Evolutionary conservation across 2,329 filamentous ascomycete genomes (phyloP).

Genomic region (Diplodia seriata): DNA sequence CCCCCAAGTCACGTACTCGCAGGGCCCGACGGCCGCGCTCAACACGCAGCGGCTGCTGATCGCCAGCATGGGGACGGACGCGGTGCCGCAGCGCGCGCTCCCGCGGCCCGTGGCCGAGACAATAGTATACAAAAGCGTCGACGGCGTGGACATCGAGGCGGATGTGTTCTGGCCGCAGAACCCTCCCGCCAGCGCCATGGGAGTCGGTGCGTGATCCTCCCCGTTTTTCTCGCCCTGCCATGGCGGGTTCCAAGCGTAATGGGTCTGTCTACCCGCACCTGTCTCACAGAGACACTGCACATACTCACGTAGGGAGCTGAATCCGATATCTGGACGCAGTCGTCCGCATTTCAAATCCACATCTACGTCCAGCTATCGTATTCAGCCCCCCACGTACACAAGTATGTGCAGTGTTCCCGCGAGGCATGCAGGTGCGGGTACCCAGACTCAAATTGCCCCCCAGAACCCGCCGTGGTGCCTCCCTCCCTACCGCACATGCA

Average conservation of each 20-base stretch:
- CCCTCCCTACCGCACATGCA: too few species aligned
- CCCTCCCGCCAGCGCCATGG: not conserved
- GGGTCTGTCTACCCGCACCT: too few species aligned
- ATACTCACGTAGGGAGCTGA: too few species aligned
- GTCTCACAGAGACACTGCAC: too few species aligned
- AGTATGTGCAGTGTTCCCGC: too few species aligned
- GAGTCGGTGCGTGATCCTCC: not conserved
- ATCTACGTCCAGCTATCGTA: not conserved
- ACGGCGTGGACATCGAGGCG: not conserved
- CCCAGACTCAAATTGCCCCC: too few species aligned
- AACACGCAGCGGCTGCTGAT: not conserved
- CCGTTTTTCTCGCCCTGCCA: too few species aligned
- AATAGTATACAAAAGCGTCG: not conserved
- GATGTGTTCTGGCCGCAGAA: not conserved
- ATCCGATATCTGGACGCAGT: too few species aligned
- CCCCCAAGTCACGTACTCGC: not conserved
- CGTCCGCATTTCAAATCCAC: too few species aligned
- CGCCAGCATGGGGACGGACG: not conserved
- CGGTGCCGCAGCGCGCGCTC: not conserved
- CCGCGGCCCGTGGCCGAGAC: not conserved
- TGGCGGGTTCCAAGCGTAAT: too few species aligned
- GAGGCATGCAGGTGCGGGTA: too few species aligned
- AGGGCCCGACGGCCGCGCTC: not conserved
- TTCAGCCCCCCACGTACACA: not conserved
- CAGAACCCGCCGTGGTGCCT: too few species aligned